Percentiles rank a stretch among this genome's conserved stretches.
phyloP scores from a whole-genome alignment of 345 rosid species.

The Erodium maritimum region DNA sequence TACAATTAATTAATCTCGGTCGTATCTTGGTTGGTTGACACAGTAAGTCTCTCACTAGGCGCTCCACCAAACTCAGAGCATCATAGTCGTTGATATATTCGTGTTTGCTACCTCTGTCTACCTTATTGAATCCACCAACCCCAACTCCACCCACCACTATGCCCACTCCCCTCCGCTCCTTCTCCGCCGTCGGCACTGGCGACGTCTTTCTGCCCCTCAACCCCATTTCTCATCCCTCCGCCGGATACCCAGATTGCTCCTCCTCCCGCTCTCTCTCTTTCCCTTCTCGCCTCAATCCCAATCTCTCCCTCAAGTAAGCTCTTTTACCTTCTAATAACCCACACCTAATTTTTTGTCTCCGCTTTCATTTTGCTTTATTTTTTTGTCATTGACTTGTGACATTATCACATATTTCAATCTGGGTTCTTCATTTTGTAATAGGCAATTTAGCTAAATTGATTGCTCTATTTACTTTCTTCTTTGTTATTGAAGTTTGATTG shows the following conservation, averaged over 20 bases:
- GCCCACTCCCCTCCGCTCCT: conserved; percentile 7
- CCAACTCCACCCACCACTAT: neutral
- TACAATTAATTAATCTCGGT: too few relatives aligned
- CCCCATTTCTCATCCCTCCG: neutral
- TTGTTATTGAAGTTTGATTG: neutral
- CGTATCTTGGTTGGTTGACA: too few relatives aligned
- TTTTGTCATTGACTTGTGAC: neutral
- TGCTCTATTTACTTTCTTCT: neutral
- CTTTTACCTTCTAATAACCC: neutral
- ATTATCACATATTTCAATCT: neutral
- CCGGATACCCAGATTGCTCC: conserved; percentile 32
- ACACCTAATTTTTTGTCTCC: neutral
- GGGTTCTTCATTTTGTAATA: neutral
- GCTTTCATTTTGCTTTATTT: neutral
- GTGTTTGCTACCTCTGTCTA: neutral
- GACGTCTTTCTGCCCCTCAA: neutral
- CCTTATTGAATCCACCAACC: neutral
- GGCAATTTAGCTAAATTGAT: neutral
- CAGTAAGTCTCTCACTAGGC: too few relatives aligned
- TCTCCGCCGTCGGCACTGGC: neutral
- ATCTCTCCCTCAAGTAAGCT: conserved; percentile 25
- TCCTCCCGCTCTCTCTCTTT: conserved; percentile 26
- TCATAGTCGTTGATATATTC: too few relatives aligned
- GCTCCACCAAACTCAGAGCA: too few relatives aligned
- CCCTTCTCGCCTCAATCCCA: conserved; percentile 12